Base-by-base conservation (phyloP, 2,329 filamentous ascomycete genomes). In the Colletotrichum truncatum region DNA sequence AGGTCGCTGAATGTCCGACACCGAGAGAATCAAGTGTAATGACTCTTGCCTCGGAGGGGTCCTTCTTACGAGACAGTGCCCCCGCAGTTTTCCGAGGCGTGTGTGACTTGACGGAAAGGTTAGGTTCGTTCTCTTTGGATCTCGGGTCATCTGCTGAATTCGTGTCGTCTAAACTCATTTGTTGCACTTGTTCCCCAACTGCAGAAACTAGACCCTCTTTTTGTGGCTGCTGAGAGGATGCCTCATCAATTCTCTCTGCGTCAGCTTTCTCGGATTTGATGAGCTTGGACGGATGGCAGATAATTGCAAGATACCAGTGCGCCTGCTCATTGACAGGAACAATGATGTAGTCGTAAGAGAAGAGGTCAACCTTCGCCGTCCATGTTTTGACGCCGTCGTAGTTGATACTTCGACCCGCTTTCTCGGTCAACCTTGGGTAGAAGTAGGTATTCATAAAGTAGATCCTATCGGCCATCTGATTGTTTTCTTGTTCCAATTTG, bases 391-490 rank as follows among this genome's bases (percentile, higher is more conserved):
- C 94, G 4, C 89, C 91, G 25, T 92, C 88, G 73, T 97, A 98
- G 72, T 97, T 94, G 77, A 97, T 91, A 0, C 77, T 79, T 51
- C 81, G 81, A 34, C 87, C 82, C 16, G 41, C n/a, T 62, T 83
- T 84, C 7, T 88, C 89, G 16, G 87, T 93, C 45, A 98, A 84
- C 49, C 90, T 91, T 18, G 91, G 88, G 73, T 92, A 98, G 78
- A 98, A 98, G 77, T 93, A 97, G 0, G 93, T 96, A 75, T 94
- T 98, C 81, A 97, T 95, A 70, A 97, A 92, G 75, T 97, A 93
- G 4, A 97, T 88, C 54, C 89, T 88, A 64, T 87, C 82, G 0
- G 89, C 80, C 4, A 89, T 70, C 46, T 87, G 81, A 1, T 87
- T 84, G 2, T 84, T 82, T 10, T 84, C 80, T 38, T 81, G 77